Conservation (phyloP, 177 flowering plant genomes). For the Vitis hybrid region DNA sequence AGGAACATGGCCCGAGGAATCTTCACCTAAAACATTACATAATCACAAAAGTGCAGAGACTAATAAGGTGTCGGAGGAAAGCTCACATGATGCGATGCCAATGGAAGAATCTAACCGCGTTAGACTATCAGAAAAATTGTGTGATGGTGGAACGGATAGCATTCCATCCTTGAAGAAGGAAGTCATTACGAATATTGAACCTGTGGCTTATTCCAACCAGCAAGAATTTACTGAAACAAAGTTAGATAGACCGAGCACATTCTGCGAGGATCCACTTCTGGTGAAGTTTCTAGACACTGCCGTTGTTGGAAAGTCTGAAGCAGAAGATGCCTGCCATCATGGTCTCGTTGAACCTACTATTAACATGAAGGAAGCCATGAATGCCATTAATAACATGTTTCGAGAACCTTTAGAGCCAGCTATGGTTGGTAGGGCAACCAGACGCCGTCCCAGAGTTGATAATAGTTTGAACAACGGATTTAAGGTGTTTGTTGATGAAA, state of each 20-base stretch:
- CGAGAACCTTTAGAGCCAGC: constrained; percentile 70
- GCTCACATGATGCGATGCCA: constrained; percentile 18
- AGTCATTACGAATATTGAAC: neutral
- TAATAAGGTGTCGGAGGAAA: constrained; percentile 1
- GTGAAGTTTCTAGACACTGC: constrained; percentile 72
- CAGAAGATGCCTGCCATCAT: constrained; percentile 92
- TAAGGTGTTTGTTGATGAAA: constrained; percentile 65
- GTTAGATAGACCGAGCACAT: constrained; percentile 19
- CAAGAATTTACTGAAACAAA: constrained; percentile 5
- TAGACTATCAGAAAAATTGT: neutral
- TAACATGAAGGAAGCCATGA: constrained; percentile 87
- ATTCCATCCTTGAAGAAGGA: constrained; percentile 1
- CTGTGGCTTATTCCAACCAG: constrained; percentile 7
- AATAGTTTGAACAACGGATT: constrained; percentile 33
- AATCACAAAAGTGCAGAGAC: no score
- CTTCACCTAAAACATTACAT: neutral
- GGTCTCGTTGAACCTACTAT: constrained; percentile 95
- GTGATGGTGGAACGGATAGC: neutral
- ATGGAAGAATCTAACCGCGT: constrained; percentile 17
- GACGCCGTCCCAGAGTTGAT: constrained; percentile 32
- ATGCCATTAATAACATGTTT: constrained; percentile 91
- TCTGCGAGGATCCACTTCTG: constrained; percentile 65
- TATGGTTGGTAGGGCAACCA: constrained; percentile 35
- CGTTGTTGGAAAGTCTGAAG: constrained; percentile 71
- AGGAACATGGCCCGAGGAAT: constrained; percentile 5